A percentile compares a stretch with the other conserved stretches of the same genome.
Conservation (phyloP, 352 stramenopile genomes). For the Pythium phragmiticola region DNA sequence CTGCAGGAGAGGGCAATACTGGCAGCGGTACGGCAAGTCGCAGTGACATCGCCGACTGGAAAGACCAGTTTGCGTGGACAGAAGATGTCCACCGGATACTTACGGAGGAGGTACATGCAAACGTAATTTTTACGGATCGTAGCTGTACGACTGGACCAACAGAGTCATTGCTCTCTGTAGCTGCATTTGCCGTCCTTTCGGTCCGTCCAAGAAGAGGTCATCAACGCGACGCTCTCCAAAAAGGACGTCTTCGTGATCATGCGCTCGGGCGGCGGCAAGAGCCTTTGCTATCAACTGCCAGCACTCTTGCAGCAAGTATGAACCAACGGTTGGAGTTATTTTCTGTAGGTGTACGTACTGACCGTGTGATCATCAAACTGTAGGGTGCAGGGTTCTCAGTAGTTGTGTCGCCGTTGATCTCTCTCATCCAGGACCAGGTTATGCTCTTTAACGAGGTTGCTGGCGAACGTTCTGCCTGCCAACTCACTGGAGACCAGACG, state of each 20-base stretch:
- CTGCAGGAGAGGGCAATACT: background rate
- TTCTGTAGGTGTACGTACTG: too few relatives aligned
- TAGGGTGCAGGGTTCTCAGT: slow-evolving; percentile 78
- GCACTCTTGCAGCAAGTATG: slow-evolving; percentile 66
- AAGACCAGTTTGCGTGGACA: slow-evolving; percentile 42
- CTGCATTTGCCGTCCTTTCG: slow-evolving; percentile 87
- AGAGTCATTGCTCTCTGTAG: slow-evolving; percentile 23
- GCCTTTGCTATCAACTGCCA: slow-evolving; percentile 90
- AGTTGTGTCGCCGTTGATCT: slow-evolving; percentile 92
- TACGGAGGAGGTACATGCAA: background rate
- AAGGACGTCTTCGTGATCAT: slow-evolving; percentile 93
- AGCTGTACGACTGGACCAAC: background rate
- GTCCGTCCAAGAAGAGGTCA: slow-evolving; percentile 89
- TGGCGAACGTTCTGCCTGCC: slow-evolving; percentile 43
- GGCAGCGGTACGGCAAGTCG: background rate
- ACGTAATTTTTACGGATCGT: too few relatives aligned
- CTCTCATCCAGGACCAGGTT: slow-evolving; percentile 93
- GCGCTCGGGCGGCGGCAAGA: slow-evolving; percentile 86
- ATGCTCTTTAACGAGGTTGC: slow-evolving; percentile 77
- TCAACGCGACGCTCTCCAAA: slow-evolving; percentile 86
- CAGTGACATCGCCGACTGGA: slow-evolving; percentile 32
- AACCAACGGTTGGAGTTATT: background rate
- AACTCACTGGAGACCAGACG: slow-evolving; percentile 57
- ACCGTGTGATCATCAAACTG: background rate
- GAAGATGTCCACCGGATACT: slow-evolving; percentile 21